Percentiles rank a stretch among this genome's conserved stretches.
Evolutionary conservation across 768 basidiomycete species (phyloP).

Genomic region (Tricholoma sp.): DNA sequence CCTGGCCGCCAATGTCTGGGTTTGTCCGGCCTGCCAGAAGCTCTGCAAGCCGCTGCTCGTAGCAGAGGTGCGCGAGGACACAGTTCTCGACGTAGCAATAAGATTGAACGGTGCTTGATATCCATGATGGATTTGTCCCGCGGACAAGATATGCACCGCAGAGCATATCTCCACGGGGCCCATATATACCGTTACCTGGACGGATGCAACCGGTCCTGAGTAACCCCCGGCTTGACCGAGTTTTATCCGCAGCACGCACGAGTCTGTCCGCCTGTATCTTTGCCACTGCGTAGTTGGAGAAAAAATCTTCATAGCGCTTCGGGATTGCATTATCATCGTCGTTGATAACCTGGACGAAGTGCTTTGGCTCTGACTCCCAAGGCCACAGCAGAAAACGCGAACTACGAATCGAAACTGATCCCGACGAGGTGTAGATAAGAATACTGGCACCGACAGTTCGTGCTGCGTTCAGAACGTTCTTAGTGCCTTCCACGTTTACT

Average conservation of each 20-base stretch:
- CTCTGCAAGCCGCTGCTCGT: constrained; percentile 68
- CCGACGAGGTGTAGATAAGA: constrained; percentile 72
- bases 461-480: constrained; percentile 60
- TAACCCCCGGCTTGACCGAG: constrained; percentile 18
- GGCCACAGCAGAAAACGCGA: constrained; percentile 69
- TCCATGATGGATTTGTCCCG: constrained; percentile 60
- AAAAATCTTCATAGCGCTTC: constrained; percentile 54
- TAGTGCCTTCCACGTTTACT: constrained; percentile 65
- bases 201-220: constrained; percentile 70
- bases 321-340: constrained; percentile 55
- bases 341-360: constrained; percentile 57
- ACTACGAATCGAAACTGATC: constrained; percentile 53
- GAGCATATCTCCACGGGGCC: constrained; percentile 69
- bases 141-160: constrained; percentile 61
- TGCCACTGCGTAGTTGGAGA: constrained; percentile 74
- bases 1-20: constrained; percentile 71
- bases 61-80: constrained; percentile 64
- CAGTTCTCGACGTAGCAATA: constrained; percentile 77
- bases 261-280: constrained; percentile 53
- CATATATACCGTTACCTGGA: constrained; percentile 76
- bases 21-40: constrained; percentile 23
- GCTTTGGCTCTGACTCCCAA: constrained; percentile 57
- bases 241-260: constrained; percentile 34
- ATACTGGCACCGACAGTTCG: constrained; percentile 48
- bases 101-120: constrained; percentile 50